Conservation (phyloP, 768 basidiomycete genomes). For the Suillus subalutaceus region DNA sequence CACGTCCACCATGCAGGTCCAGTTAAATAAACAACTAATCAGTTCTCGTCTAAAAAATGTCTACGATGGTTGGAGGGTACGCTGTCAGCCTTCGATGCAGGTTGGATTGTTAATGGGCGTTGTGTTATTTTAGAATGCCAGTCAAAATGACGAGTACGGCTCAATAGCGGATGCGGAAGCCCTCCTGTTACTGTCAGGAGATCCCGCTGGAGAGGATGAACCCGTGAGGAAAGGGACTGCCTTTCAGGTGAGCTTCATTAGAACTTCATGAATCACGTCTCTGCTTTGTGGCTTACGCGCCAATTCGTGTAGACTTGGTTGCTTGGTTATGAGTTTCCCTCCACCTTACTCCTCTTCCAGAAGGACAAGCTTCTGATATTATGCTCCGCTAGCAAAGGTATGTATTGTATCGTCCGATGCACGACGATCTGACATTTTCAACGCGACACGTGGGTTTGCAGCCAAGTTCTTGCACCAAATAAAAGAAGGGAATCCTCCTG, state of each 20-base stretch:
- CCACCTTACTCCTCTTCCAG: conserved; percentile 84
- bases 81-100: conserved; percentile 24
- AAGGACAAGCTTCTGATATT: conserved; percentile 77
- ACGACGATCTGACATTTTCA: conserved; percentile 11
- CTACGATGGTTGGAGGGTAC: conserved; percentile 65
- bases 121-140: conserved; percentile 51
- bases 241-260: conserved; percentile 69
- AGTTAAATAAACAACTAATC: conserved; percentile 68
- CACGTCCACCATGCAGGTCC: conserved; percentile 56
- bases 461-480: conserved; percentile 88
- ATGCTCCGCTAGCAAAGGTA: conserved; percentile 90
- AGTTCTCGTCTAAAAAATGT: conserved; percentile 58
- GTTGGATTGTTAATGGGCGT: conserved; percentile 18
- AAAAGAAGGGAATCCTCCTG: conserved; percentile 51
- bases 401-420: conserved; percentile 14
- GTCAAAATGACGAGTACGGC: conserved; percentile 70
- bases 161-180: conserved; percentile 71
- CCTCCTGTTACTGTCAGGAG: conserved; percentile 72
- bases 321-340: conserved; percentile 96
- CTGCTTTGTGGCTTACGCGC: conserved; percentile 11
- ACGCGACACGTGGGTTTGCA: conserved; percentile 35
- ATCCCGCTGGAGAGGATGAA: conserved; percentile 83
- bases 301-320: conserved; percentile 78
- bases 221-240: conserved; percentile 90
- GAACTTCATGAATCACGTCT: background rate